These are phyloP conservation scores for Suhomyces ambrosiae DNA, from an alignment of 1,139 yeast genomes.

Conservation along the genomic window DNA sequence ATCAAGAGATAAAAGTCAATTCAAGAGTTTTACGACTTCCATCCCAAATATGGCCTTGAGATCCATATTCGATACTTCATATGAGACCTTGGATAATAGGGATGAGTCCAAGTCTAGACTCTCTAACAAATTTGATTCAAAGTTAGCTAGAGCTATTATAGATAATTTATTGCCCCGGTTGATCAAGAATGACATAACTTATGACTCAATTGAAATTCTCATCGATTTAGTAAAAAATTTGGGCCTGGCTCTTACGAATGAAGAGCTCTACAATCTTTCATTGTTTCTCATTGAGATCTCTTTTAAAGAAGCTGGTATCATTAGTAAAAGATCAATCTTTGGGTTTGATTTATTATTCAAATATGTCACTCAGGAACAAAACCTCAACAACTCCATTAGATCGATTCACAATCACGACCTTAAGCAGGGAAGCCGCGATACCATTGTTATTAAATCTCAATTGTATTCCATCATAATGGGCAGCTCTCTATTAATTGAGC, in stretches of 20 bases:
- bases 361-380: constrained; percentile 23
- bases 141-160: constrained; percentile 23
- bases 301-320: constrained; percentile 47
- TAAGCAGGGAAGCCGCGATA: constrained; percentile 7
- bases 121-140: constrained; percentile 14
- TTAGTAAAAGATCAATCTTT: constrained; percentile 56
- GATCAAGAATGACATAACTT: constrained; percentile 31
- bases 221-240: constrained; percentile 58
- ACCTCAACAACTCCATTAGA: constrained; percentile 15
- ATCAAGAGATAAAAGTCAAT: constrained; percentile 27
- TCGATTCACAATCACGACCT: constrained; percentile 11
- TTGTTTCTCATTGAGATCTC: constrained; percentile 40
- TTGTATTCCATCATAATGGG: constrained; percentile 16
- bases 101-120: not conserved
- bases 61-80: constrained; percentile 34
- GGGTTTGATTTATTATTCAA: constrained; percentile 54
- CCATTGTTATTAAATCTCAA: constrained; percentile 14
- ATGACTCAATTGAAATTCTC: constrained; percentile 67
- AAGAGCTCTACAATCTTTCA: constrained; percentile 43
- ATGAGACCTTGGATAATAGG: not conserved
- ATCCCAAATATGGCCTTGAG: constrained; percentile 73
- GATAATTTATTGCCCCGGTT: constrained; percentile 17
- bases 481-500: constrained; percentile 10
- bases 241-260: constrained; percentile 49
- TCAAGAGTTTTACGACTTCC: constrained; percentile 56